Conservation (phyloP, 1,284 basidiomycete genomes). For the Phenoliferia sp. region DNA sequence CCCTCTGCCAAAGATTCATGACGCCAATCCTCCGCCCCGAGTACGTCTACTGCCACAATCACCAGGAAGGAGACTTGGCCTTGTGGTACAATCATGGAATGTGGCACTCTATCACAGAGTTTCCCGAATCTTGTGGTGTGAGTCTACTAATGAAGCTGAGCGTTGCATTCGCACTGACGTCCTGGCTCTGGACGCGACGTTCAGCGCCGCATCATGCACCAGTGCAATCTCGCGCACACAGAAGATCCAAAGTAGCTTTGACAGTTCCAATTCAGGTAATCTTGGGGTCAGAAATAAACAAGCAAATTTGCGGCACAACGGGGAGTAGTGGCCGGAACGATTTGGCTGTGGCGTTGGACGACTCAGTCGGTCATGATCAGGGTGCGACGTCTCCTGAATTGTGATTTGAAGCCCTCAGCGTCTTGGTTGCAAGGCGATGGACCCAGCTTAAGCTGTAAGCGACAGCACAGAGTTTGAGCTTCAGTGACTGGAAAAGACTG, state of each 20-base stretch:
- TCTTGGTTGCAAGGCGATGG: no score
- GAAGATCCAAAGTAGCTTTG: slow-evolving; percentile 9
- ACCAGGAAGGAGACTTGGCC: slow-evolving; percentile 13
- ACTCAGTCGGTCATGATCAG: no score
- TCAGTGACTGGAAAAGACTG: no score
- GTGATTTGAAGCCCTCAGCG: no score
- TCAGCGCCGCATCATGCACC: background rate
- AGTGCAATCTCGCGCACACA: slow-evolving; percentile 8
- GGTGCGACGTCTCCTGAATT: no score
- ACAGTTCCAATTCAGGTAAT: no score
- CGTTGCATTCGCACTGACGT: background rate
- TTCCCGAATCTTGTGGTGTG: slow-evolving; percentile 4
- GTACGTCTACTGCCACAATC: slow-evolving; percentile 14
- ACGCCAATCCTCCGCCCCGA: slow-evolving; percentile 7
- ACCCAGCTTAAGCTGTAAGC: no score
- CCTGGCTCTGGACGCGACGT: background rate
- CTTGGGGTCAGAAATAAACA: no score
- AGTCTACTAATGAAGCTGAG: background rate
- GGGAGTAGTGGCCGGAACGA: no score
- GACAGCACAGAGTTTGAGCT: no score
- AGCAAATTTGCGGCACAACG: no score
- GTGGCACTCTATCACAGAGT: slow-evolving; percentile 15
- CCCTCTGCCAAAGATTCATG: background rate
- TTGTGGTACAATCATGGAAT: slow-evolving; percentile 14
- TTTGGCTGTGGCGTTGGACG: no score